Percentiles rank a stretch among this genome's conserved stretches.
Evolutionary conservation across 257 asterid genomes (phyloP).

Genomic region (Solanum rostratum): DNA sequence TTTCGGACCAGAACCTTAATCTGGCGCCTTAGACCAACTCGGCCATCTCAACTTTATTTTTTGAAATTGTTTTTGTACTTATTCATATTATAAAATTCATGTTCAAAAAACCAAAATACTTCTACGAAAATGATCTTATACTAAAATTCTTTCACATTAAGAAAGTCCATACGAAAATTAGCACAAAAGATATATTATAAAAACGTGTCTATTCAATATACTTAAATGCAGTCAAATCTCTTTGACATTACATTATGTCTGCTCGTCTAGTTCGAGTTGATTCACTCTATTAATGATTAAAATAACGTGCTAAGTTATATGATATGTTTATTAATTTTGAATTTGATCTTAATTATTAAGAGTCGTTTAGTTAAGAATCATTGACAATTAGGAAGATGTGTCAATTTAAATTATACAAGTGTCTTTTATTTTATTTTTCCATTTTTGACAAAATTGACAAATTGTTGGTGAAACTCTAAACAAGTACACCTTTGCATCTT

Average conservation of each 20-base stretch:
- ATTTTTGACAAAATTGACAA: background rate
- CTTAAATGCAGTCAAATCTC: background rate
- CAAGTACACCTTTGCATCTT: background rate
- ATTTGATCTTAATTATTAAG: background rate
- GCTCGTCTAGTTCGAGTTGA: background rate
- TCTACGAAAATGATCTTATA: too few relatives aligned
- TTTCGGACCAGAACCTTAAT: slow-evolving; percentile 99
- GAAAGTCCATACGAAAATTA: too few relatives aligned
- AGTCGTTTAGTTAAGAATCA: background rate
- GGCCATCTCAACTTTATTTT: slow-evolving; percentile 70
- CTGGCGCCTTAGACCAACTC: slow-evolving; percentile 99
- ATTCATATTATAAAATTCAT: too few relatives aligned
- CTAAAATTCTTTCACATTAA: too few relatives aligned
- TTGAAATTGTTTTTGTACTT: too few relatives aligned
- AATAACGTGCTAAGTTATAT: background rate
- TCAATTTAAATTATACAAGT: background rate
- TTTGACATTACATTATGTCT: too few relatives aligned
- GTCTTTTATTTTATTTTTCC: background rate
- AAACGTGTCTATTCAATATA: background rate
- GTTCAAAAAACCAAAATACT: too few relatives aligned
- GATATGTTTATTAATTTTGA: background rate
- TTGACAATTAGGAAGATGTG: background rate
- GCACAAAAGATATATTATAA: background rate
- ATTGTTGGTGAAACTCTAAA: background rate
- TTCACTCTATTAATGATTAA: background rate